Evolutionary conservation across 306 rosid genomes (phyloP).

Genomic region (Begonia masoniana): DNA sequence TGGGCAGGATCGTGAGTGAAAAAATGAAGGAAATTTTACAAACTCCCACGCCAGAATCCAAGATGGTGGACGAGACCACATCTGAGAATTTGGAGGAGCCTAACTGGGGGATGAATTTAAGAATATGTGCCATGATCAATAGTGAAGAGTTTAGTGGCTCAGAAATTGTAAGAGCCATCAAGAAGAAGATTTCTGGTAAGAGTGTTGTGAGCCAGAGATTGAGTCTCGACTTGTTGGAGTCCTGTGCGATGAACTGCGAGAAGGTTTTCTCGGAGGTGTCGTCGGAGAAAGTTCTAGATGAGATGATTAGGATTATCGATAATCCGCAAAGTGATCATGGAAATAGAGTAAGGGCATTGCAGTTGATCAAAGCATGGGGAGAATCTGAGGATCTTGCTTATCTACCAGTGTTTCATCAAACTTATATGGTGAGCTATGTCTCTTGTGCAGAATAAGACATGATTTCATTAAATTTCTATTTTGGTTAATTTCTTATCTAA

Average conservation of each 20-base stretch:
- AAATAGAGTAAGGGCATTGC: constrained; percentile 35
- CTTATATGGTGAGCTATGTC: constrained; percentile 36
- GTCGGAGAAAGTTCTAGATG: constrained; percentile 68
- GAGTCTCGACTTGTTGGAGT: constrained; percentile 58
- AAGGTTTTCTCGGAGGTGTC: constrained; percentile 75
- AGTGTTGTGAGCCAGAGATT: constrained; percentile 33
- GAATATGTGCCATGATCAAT: constrained; percentile 64
- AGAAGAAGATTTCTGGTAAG: constrained; percentile 41
- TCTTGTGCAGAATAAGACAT: background rate
- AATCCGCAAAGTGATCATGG: constrained; percentile 19
- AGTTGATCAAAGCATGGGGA: constrained; percentile 77
- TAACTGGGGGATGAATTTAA: constrained; percentile 62
- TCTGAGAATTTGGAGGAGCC: constrained; percentile 44
- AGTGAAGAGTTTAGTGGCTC: constrained; percentile 42
- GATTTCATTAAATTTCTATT: background rate
- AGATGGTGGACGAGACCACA: constrained; percentile 73
- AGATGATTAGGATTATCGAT: constrained; percentile 43
- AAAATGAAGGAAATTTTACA: constrained; percentile 65
- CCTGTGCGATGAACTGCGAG: constrained; percentile 61
- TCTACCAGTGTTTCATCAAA: constrained; percentile 69
- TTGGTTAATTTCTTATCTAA: too few relatives aligned
- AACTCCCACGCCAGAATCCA: constrained; percentile 57
- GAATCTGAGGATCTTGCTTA: constrained; percentile 64
- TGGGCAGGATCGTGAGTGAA: constrained; percentile 52
- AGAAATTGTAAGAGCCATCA: constrained; percentile 48